Base-by-base conservation (phyloP, 805 yeast genomes). In the Lachancea thermotolerans region DNA sequence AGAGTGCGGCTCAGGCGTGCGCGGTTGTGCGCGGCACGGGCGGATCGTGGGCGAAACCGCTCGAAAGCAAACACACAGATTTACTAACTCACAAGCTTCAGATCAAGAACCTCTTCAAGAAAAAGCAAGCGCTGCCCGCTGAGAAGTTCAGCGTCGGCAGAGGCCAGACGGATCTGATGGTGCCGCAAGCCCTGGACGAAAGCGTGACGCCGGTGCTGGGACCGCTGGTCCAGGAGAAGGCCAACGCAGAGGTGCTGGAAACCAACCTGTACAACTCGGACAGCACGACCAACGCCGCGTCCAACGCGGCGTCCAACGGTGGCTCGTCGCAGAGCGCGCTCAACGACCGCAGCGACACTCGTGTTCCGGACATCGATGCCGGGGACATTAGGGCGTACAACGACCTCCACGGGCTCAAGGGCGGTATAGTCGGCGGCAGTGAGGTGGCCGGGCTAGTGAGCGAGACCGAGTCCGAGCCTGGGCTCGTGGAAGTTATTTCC, bases 81-180 rank as follows among this genome's bases (percentile, higher is more conserved):
- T 36, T 29, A 39, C 42, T 39, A 39, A 39, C 42, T 17, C 10
- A 4, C 12, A 10, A 9, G 10, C 12, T 21, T 25, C 50, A 51
- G 50, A 42, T 51, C 35, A 51, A 52, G 43, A 50, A 48, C 34
- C 42, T 51, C 21, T 47, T 54, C 42, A 49, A 51, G 27, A 50
- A 50, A 41, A 53, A 52, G 38, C 52, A 49, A 11, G 46, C 47
- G 21, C 45, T 49, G 35, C 49, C 47, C 7, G 42, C 41, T 14
- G 42, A 42, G 15, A 42, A 42, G 15, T 14, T 17, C 25, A 14
- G 25, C 25, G 18, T 28, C 9, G 30, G 14, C 15, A 30, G 17
- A 12, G 37, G 32, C 15, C 27, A 41, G 10, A 28, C 34, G 34
- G 35, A 27, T 18, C 33, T 14, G 21, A 25, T 32, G 14, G 29